Evolutionary conservation across 441 rosid species (phyloP).

Genomic region (Erysimum pusillum): DNA sequence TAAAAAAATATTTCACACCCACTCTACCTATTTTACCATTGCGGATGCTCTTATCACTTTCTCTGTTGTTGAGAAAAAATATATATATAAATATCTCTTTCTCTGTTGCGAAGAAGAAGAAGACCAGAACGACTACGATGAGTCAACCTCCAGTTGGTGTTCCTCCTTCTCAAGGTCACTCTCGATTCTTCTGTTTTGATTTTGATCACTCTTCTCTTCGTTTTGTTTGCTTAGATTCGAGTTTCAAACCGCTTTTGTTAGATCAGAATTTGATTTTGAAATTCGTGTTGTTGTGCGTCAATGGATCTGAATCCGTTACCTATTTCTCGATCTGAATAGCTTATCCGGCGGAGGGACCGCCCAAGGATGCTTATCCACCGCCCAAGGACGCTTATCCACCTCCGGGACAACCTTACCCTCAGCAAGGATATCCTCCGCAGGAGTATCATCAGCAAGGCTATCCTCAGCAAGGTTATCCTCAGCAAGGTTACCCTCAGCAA

Average conservation of each 20-base stretch:
- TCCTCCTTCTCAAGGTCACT: slow-evolving; percentile 40
- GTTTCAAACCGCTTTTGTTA: not conserved
- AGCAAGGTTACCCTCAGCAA: slow-evolving; percentile 22
- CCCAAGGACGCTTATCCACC: slow-evolving; percentile 18
- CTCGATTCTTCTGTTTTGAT: not conserved
- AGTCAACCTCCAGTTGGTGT: slow-evolving; percentile 38
- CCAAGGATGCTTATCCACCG: slow-evolving; percentile 32
- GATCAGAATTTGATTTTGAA: not conserved
- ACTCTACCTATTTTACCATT: too few relatives aligned
- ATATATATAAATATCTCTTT: too few relatives aligned
- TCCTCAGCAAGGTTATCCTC: too few relatives aligned
- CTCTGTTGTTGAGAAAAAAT: not conserved
- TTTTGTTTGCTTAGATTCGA: not conserved
- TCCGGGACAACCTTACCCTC: slow-evolving; percentile 38
- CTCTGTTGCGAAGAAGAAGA: slow-evolving; percentile 8
- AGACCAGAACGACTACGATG: not conserved
- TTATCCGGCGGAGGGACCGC: slow-evolving; percentile 24
- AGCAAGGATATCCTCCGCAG: slow-evolving; percentile 39
- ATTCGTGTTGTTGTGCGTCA: not conserved
- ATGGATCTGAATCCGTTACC: not conserved
- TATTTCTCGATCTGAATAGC: slow-evolving; percentile 14
- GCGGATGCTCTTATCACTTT: not conserved
- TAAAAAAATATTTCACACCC: too few relatives aligned
- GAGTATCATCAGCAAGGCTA: slow-evolving; percentile 22
- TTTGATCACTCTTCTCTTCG: not conserved